These are phyloP conservation scores for Stephania yunnanensis DNA, from an alignment of 164 flowering plant species.

Conservation along the genomic window DNA sequence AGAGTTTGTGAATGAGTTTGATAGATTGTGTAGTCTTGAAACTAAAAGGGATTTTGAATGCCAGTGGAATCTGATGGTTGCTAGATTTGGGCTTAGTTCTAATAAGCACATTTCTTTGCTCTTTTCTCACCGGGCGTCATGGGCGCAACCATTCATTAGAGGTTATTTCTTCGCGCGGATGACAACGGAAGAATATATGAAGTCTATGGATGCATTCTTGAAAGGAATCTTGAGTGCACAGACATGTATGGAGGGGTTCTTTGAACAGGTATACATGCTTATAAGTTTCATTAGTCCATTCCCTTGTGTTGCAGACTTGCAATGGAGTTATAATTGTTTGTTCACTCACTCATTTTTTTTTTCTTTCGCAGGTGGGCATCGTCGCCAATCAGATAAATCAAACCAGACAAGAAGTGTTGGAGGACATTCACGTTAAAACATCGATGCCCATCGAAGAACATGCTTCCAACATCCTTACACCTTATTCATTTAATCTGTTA, in stretches of 20 bases:
- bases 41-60: slow-evolving; percentile 51
- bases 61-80: slow-evolving; percentile 54
- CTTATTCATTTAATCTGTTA: slow-evolving; percentile 52
- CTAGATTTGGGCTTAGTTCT: slow-evolving; percentile 48
- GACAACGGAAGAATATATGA: slow-evolving; percentile 30
- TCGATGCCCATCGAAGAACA: slow-evolving; percentile 65
- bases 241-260: slow-evolving; percentile 45
- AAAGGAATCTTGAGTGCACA: slow-evolving; percentile 40
- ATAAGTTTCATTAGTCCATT: neutral
- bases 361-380: slow-evolving; percentile 31
- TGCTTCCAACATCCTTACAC: slow-evolving; percentile 50
- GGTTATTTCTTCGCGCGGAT: slow-evolving; percentile 47
- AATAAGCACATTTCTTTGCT: slow-evolving; percentile 54
- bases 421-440: slow-evolving; percentile 37
- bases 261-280: slow-evolving; percentile 59
- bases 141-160: slow-evolving; percentile 44
- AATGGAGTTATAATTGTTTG: neutral
- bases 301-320: neutral
- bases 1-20: slow-evolving; percentile 53
- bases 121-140: slow-evolving; percentile 38
- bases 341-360: slow-evolving; percentile 2
- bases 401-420: slow-evolving; percentile 29
- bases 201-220: slow-evolving; percentile 42
- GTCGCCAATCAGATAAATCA: slow-evolving; percentile 30
- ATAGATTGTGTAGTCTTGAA: slow-evolving; percentile 37